phyloP scores from a whole-genome alignment of 805 yeast genomes.

The Yarrowia sp. region DNA sequence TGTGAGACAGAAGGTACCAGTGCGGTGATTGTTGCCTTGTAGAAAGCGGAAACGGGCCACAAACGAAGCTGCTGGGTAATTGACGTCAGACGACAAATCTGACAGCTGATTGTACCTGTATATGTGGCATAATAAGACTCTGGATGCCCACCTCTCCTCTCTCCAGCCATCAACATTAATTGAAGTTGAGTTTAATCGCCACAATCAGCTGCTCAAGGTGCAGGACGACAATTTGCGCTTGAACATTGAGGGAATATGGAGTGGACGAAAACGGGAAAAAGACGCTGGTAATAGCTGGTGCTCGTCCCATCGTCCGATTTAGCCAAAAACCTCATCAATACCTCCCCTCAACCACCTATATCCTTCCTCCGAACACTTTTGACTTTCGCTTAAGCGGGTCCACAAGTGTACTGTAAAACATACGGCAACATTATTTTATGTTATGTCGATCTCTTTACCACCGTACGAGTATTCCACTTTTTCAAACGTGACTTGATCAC shows the following conservation, averaged over 20 bases:
- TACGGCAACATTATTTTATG: slow-evolving; percentile 18
- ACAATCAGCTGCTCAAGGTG: slow-evolving; percentile 27
- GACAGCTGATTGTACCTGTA: no score
- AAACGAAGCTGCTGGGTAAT: no score
- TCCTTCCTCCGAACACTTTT: slow-evolving; percentile 3
- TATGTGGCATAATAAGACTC: no score
- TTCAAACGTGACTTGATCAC: not conserved
- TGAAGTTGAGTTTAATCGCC: slow-evolving; percentile 4
- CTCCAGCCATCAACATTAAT: not conserved
- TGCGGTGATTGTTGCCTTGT: no score
- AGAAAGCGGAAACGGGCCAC: no score
- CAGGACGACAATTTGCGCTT: slow-evolving; percentile 8
- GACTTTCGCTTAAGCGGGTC: slow-evolving; percentile 14
- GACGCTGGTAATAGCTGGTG: no score
- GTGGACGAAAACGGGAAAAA: no score
- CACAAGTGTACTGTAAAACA: slow-evolving; percentile 2
- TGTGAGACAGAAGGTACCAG: no score
- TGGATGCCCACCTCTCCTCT: not conserved
- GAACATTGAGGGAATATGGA: not conserved
- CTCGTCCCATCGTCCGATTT: no score
- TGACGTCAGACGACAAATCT: no score
- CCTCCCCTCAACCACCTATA: no score
- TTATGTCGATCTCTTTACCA: slow-evolving; percentile 3
- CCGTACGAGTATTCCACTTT: not conserved
- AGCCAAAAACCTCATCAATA: no score